Conservation (phyloP, 1,139 yeast genomes). For the Blastobotrys malaysiensis region DNA sequence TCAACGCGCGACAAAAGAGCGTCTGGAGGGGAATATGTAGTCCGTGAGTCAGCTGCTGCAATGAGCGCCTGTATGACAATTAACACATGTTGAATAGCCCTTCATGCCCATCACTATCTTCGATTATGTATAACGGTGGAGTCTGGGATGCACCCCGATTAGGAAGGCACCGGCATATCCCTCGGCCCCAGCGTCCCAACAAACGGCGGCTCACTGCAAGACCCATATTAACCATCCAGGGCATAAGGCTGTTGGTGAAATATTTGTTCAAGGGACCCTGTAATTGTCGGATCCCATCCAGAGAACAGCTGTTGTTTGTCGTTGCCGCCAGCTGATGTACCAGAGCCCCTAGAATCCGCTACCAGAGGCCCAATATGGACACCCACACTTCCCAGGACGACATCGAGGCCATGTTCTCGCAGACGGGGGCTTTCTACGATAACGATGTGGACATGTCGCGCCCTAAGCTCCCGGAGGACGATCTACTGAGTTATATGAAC, state of each 20-base stretch:
- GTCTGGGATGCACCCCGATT: not conserved
- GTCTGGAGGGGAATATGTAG: too few relatives aligned
- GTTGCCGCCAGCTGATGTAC: not conserved
- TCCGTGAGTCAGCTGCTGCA: too few relatives aligned
- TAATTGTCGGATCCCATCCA: not conserved
- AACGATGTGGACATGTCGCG: not conserved
- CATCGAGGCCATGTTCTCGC: not conserved
- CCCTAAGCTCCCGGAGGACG: conserved; percentile 9
- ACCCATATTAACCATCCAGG: too few relatives aligned
- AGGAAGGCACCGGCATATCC: not conserved
- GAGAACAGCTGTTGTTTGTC: not conserved
- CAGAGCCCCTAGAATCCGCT: not conserved
- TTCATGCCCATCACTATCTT: not conserved
- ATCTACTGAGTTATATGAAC: conserved; percentile 15
- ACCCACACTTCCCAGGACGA: not conserved
- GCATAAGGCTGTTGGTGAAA: not conserved
- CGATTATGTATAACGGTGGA: not conserved
- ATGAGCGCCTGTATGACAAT: not conserved
- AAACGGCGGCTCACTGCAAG: not conserved
- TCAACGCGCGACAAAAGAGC: too few relatives aligned
- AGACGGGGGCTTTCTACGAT: not conserved
- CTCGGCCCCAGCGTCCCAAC: not conserved
- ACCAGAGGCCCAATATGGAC: not conserved
- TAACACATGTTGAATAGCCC: not conserved
- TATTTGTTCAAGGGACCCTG: not conserved